Conservation (phyloP, 2,329 filamentous ascomycete genomes). For the Dendryphion nanum region DNA sequence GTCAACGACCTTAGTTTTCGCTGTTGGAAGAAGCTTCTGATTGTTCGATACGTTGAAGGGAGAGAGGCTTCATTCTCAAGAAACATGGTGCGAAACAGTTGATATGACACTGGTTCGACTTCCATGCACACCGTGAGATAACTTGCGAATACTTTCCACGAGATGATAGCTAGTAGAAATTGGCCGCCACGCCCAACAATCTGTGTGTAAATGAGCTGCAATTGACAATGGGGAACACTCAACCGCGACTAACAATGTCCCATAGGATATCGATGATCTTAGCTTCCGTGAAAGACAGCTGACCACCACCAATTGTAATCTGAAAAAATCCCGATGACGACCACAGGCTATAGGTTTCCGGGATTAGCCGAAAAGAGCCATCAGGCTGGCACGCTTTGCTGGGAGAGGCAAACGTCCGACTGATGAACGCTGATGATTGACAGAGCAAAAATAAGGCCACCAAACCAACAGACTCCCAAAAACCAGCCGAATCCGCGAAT, state of each 20-base stretch:
- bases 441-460: too few species aligned
- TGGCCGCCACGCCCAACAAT: slow-evolving; percentile 20
- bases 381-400: slow-evolving; percentile 1
- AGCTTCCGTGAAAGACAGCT: slow-evolving; percentile 1
- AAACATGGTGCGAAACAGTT: slow-evolving; percentile 16
- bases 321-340: slow-evolving; percentile 1
- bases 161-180: slow-evolving; percentile 12
- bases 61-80: slow-evolving; percentile 8
- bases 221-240: not conserved
- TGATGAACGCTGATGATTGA: too few species aligned
- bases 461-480: not conserved
- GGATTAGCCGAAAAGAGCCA: not conserved
- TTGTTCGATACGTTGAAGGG: not conserved
- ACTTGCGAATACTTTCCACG: slow-evolving; percentile 14
- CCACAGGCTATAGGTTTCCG: not conserved
- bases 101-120: slow-evolving; percentile 12
- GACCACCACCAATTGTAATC: not conserved
- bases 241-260: not conserved
- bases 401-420: too few species aligned
- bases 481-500: not conserved
- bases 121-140: slow-evolving; percentile 22
- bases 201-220: slow-evolving; percentile 6
- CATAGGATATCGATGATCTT: slow-evolving; percentile 1
- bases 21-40: too few species aligned
- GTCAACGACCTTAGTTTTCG: too few species aligned